These are phyloP conservation scores for Trichosporon inkin DNA, from an alignment of 1,284 basidiomycete genomes.

Conservation along the genomic window DNA sequence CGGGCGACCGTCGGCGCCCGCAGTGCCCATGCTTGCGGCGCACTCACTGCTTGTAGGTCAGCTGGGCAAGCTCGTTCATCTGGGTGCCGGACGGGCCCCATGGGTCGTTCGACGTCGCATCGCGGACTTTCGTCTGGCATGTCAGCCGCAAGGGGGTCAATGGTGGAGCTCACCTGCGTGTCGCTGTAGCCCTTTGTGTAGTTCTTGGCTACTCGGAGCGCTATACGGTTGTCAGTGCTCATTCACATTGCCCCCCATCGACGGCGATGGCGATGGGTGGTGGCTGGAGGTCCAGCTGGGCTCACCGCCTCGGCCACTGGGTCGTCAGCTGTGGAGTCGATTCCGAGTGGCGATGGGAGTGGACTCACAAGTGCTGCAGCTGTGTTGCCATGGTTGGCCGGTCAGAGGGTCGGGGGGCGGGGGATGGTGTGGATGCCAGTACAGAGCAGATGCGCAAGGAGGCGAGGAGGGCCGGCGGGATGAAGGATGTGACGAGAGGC, in stretches of 20 bases:
- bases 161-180: conserved; percentile 43
- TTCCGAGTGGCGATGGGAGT: background rate
- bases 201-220: conserved; percentile 83
- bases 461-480: background rate
- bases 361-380: conserved; percentile 47
- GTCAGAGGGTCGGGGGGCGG: background rate
- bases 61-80: conserved; percentile 98
- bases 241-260: background rate
- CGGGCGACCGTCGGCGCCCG: background rate
- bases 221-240: conserved; percentile 35
- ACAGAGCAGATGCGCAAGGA: background rate
- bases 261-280: background rate
- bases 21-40: background rate
- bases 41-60: conserved; percentile 94
- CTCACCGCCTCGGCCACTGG: conserved; percentile 48
- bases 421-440: background rate
- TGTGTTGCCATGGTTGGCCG: conserved; percentile 29
- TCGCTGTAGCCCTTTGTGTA: conserved; percentile 94
- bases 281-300: background rate
- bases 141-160: background rate
- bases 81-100: conserved; percentile 98
- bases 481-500: background rate
- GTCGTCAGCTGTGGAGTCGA: conserved; percentile 20
- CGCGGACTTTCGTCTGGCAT: conserved; percentile 82
- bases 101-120: conserved; percentile 99